Evolutionary conservation across 148 eudicot species (phyloP), one percentile per base, ranked within the genome.

Genomic region (Vaccinium darrowii): DNA sequence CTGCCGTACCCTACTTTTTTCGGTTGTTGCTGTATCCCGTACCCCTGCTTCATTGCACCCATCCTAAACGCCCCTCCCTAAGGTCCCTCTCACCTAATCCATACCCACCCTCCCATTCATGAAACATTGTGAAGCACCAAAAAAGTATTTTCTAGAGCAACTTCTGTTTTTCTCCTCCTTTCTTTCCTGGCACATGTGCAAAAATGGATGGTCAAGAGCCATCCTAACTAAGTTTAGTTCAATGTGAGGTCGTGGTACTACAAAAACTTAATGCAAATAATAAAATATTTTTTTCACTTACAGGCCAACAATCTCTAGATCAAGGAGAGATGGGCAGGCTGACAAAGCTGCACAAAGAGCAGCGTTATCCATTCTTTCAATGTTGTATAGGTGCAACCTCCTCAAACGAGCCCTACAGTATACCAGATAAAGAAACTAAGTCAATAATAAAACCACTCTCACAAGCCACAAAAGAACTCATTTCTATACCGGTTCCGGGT

Each of bases 261-360:
- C 2, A 21, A 72, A 27, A 19, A 52, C 54, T 18, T 30, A 72
- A 83, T 33, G 53, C 52, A 54, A 83, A 47, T 33, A 53, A 7
- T 18, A 53, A 27, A 27, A 71, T 8, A 51, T 25, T 18, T 2
- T 58, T 49, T 7, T 75, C 50, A 93, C 95, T 93, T 89, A 93
- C 95, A 90, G 92, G 87, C 95, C 94, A 88, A 93, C 94, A 80
- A 93, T 89, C 88, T 91, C 94, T 18, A 93, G 88, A 89, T 93
- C 95, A 89, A 88, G 87, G 84, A 93, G 90, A 84, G 88, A 88
- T 13, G 94, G 90, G 84, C 95, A 93, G 72, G 90, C 87, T 76
- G 92, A 89, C 85, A 93, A 81, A 57, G 94, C 92, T 57, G 84
- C 67, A 54, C 87, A 88, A 78, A 93, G 88, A 52, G 94, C 89